Evolutionary conservation across 306 rosid species (phyloP).

Genomic region (Rosa lucieae): DNA sequence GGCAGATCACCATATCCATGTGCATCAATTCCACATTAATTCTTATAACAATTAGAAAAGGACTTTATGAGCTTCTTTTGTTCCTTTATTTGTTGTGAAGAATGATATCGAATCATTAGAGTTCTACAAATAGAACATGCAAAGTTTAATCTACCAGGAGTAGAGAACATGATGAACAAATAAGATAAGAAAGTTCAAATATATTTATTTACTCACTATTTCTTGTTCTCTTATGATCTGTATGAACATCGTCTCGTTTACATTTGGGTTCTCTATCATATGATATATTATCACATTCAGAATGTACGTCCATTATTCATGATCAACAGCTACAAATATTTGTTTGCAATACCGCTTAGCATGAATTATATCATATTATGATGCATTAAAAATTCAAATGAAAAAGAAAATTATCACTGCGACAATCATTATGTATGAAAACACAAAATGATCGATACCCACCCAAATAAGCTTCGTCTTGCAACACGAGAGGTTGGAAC

Average conservation of each 20-base stretch:
- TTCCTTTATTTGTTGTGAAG: background rate
- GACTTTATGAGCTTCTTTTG: background rate
- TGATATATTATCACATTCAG: background rate
- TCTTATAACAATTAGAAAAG: background rate
- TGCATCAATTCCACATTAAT: background rate
- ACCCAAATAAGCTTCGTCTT: background rate
- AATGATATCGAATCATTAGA: background rate
- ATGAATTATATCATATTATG: background rate
- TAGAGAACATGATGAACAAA: background rate
- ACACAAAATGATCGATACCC: background rate
- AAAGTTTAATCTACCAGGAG: background rate
- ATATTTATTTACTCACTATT: background rate
- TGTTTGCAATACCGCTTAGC: background rate
- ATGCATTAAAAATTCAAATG: background rate
- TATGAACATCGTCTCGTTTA: background rate
- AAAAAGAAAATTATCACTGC: background rate
- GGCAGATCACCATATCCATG: background rate
- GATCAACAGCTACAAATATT: background rate
- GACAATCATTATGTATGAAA: no score
- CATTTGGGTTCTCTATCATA: background rate
- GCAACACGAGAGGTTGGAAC: background rate
- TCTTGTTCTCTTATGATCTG: background rate
- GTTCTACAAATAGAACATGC: slow-evolving; percentile 3
- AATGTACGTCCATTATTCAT: background rate
- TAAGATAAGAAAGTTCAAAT: background rate